These are phyloP conservation scores for Fusarium pseudoanthophilum DNA, from an alignment of 2,329 filamentous ascomycete genomes.

Conservation along the genomic window DNA sequence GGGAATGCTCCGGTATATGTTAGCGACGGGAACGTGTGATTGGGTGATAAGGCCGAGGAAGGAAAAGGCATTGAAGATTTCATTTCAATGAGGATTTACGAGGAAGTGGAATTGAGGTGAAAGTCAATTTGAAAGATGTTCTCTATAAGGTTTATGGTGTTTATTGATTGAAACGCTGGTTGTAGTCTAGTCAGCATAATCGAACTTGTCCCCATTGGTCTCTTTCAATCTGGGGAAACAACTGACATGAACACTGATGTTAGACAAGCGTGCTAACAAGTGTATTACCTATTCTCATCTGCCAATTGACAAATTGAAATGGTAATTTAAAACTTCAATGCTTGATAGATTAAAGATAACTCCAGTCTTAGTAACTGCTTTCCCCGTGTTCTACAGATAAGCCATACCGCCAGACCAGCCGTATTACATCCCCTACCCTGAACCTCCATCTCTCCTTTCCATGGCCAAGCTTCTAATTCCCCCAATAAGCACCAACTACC, in stretches of 20 bases:
- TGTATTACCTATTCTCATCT: neutral
- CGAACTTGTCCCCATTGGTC: slow-evolving; percentile 36
- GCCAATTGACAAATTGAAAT: neutral
- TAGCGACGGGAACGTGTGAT: slow-evolving; percentile 25
- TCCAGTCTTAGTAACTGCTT: neutral
- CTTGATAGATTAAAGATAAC: neutral
- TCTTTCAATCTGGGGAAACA: neutral
- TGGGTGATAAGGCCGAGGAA: slow-evolving; percentile 27
- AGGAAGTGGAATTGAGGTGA: neutral
- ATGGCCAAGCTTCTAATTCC: neutral
- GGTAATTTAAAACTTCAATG: neutral
- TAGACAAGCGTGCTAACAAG: neutral
- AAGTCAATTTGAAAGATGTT: neutral
- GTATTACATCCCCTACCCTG: slow-evolving; percentile 14
- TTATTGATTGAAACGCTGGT: neutral
- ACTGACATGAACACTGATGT: neutral
- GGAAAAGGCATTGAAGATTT: neutral
- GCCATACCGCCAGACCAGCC: neutral
- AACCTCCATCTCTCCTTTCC: neutral
- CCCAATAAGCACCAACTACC: slow-evolving; percentile 1
- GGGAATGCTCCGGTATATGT: slow-evolving; percentile 24
- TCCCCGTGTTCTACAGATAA: neutral
- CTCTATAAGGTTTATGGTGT: neutral
- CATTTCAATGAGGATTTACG: neutral
- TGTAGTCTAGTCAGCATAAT: slow-evolving; percentile 40